phyloP scores from a whole-genome alignment of 805 yeast genomes.

The Kazachstania psychrophila region DNA sequence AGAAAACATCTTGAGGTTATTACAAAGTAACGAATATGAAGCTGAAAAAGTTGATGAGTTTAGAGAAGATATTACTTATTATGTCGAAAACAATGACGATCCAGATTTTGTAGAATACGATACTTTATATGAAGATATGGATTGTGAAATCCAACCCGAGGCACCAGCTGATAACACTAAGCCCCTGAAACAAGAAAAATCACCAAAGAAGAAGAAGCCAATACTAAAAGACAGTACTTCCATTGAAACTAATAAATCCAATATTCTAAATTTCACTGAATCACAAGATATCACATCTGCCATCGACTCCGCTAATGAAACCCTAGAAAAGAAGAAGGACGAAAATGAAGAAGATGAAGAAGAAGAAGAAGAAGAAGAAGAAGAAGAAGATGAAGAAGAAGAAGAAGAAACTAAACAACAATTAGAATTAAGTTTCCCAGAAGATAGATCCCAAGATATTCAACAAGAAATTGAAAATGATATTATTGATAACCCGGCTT shows the following conservation, averaged over 20 bases:
- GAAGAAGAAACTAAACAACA: constrained; percentile 1
- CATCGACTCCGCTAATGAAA: background rate
- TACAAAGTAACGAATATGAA: constrained; percentile 74
- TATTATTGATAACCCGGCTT: constrained; percentile 17
- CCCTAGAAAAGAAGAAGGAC: background rate
- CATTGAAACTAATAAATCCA: no score
- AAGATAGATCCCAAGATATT: constrained; percentile 23
- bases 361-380: background rate
- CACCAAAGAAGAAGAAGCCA: constrained; percentile 14
- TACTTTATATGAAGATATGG: constrained; percentile 80
- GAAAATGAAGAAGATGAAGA: background rate
- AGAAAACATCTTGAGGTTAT: constrained; percentile 64
- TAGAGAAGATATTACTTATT: constrained; percentile 84
- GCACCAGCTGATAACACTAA: constrained; percentile 12
- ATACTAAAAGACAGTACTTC: constrained; percentile 13
- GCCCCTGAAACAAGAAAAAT: background rate
- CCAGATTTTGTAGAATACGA: constrained; percentile 91
- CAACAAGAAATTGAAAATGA: constrained; percentile 22
- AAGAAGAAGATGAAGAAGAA: background rate
- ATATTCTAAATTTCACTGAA: no score
- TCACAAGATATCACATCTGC: no score
- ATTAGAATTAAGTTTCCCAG: constrained; percentile 18
- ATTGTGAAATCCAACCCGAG: constrained; percentile 30
- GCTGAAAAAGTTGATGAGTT: constrained; percentile 68
- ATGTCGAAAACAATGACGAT: constrained; percentile 88